Conservation (phyloP, 805 yeast species). For the Ogataea paradorogensis region DNA sequence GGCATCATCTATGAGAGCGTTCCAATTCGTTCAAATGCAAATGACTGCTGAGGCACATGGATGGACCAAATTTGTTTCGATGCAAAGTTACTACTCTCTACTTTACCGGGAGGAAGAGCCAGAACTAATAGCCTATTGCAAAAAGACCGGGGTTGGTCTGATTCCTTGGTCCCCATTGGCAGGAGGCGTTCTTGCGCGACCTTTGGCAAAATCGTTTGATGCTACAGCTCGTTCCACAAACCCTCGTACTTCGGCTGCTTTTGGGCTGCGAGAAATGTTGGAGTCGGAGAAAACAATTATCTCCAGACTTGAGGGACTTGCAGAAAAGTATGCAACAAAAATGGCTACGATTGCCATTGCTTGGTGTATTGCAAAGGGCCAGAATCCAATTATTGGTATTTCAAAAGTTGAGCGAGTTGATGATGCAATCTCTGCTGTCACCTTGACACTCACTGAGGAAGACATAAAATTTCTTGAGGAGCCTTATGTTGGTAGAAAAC, state of each 20-base stretch:
- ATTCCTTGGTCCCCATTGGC: slow-evolving; percentile 56
- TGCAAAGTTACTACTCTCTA: slow-evolving; percentile 58
- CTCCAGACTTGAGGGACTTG: slow-evolving; percentile 51
- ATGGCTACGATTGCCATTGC: slow-evolving; percentile 57
- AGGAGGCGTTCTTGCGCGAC: slow-evolving; percentile 53
- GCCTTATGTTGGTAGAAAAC: slow-evolving; percentile 26
- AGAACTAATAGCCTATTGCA: slow-evolving; percentile 57
- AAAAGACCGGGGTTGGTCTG: slow-evolving; percentile 49
- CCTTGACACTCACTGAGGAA: slow-evolving; percentile 38
- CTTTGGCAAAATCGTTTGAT: slow-evolving; percentile 22
- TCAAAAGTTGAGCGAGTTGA: slow-evolving; percentile 46
- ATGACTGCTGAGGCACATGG: slow-evolving; percentile 52
- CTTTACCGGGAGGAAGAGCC: slow-evolving; percentile 61
- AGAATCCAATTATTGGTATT: slow-evolving; percentile 57
- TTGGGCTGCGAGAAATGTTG: slow-evolving; percentile 19
- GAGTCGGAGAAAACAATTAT: slow-evolving; percentile 37
- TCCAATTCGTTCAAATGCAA: slow-evolving; percentile 54
- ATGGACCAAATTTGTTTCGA: slow-evolving; percentile 56
- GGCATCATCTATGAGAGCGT: slow-evolving; percentile 58
- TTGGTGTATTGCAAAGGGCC: slow-evolving; percentile 53
- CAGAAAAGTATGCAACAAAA: slow-evolving; percentile 43
- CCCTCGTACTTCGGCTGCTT: background rate
- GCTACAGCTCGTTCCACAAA: slow-evolving; percentile 6
- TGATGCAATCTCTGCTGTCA: slow-evolving; percentile 45
- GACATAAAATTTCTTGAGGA: slow-evolving; percentile 38